Conservation (phyloP, 2,329 filamentous ascomycete species). For the Clonostachys solani region DNA sequence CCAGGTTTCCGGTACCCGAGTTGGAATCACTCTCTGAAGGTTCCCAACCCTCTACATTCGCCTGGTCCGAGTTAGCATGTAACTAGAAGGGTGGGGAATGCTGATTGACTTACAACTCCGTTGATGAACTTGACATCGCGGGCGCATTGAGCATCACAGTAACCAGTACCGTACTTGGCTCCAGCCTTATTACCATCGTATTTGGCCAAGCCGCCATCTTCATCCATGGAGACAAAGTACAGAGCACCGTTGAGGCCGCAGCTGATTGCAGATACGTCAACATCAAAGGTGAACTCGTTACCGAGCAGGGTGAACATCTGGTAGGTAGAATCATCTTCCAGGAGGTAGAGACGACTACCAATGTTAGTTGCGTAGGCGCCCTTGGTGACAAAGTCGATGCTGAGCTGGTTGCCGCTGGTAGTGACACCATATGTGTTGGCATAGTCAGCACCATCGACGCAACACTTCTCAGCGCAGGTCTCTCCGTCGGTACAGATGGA, state of each 20-base stretch:
- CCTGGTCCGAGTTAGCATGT: slow-evolving; percentile 7
- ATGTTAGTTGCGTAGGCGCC: slow-evolving; percentile 31
- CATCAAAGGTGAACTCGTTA: slow-evolving; percentile 63
- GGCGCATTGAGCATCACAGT: slow-evolving; percentile 43
- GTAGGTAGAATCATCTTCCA: slow-evolving; percentile 50
- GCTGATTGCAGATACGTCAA: slow-evolving; percentile 56
- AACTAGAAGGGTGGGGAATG: neutral
- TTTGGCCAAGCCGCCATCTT: slow-evolving; percentile 41
- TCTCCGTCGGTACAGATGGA: slow-evolving; percentile 28
- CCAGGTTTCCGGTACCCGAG: slow-evolving; percentile 11
- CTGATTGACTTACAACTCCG: slow-evolving; percentile 22
- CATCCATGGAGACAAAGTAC: slow-evolving; percentile 55
- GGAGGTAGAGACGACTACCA: slow-evolving; percentile 53
- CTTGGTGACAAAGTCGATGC: slow-evolving; percentile 46
- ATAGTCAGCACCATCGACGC: slow-evolving; percentile 41
- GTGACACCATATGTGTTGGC: slow-evolving; percentile 38
- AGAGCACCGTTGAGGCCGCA: slow-evolving; percentile 65
- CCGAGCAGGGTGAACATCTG: slow-evolving; percentile 55
- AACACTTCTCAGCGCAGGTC: slow-evolving; percentile 38
- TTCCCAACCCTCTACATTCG: slow-evolving; percentile 13
- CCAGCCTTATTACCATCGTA: slow-evolving; percentile 36
- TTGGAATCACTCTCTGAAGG: slow-evolving; percentile 9
- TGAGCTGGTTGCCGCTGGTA: slow-evolving; percentile 37
- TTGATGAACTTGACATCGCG: slow-evolving; percentile 44
- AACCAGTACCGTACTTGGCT: slow-evolving; percentile 52